Conservation (phyloP, 768 basidiomycete species). For the Podaxis sp. region DNA sequence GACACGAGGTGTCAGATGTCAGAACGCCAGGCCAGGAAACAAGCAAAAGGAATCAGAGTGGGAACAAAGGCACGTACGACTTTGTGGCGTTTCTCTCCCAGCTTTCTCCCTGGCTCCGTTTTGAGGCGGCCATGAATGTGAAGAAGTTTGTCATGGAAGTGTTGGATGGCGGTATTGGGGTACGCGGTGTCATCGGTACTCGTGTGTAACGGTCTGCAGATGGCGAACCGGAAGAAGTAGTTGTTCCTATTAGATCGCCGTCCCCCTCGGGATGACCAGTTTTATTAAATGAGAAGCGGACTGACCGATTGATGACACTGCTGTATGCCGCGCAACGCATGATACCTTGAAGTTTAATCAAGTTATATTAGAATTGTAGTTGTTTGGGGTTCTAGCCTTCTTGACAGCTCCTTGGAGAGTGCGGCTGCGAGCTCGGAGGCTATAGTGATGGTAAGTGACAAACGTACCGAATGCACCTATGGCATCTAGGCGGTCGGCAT, state of each 20-base stretch:
- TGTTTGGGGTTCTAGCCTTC: conserved; percentile 2
- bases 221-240: conserved; percentile 1
- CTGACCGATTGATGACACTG: conserved; percentile 48
- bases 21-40: neutral
- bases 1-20: neutral
- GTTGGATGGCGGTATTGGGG: conserved; percentile 61
- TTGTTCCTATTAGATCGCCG: conserved; percentile 3
- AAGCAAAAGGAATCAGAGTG: neutral
- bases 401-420: neutral
- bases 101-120: conserved; percentile 63
- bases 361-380: neutral
- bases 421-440: neutral
- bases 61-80: conserved; percentile 41
- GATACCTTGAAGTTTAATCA: conserved; percentile 38
- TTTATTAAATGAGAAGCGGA: conserved; percentile 9
- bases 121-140: conserved; percentile 74
- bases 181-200: conserved; percentile 45
- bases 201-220: conserved; percentile 40
- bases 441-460: neutral
- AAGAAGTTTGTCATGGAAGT: conserved; percentile 86
- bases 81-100: conserved; percentile 72
- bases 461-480: conserved; percentile 78
- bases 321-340: conserved; percentile 71
- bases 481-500: conserved; percentile 77
- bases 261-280: conserved; percentile 7